phyloP scores from a whole-genome alignment of 2,329 filamentous ascomycete genomes.

The Pyricularia sp. region DNA sequence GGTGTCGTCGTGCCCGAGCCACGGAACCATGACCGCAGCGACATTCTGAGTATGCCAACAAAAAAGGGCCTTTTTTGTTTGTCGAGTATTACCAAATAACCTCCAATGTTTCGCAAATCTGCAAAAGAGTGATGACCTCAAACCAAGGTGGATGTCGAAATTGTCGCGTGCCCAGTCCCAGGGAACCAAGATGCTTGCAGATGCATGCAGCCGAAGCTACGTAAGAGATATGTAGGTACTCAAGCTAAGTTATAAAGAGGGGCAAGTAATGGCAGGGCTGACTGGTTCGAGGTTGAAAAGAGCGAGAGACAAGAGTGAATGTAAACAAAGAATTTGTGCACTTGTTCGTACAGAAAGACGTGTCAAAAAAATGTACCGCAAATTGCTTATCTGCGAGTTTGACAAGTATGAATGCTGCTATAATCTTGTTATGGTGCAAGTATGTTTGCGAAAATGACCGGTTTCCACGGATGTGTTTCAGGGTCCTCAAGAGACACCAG shows the following conservation, averaged over 20 bases:
- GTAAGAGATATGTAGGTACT: not conserved
- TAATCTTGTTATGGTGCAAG: not conserved
- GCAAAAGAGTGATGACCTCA: not conserved
- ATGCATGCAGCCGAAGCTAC: not conserved
- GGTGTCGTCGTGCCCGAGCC: slow-evolving; percentile 22
- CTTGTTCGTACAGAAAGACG: not conserved
- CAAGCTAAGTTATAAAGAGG: not conserved
- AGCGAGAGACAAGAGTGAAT: not conserved
- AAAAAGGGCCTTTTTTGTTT: not conserved
- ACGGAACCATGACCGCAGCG: slow-evolving; percentile 41
- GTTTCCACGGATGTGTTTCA: not conserved
- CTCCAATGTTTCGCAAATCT: not conserved
- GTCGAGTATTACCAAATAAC: not conserved
- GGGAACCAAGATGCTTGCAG: not conserved
- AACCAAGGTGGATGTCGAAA: not conserved
- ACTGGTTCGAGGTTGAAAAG: not conserved
- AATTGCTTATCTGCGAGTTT: not conserved
- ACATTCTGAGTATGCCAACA: slow-evolving; percentile 14
- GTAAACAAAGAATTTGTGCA: not conserved
- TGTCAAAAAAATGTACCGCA: not conserved
- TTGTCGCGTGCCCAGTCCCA: not conserved
- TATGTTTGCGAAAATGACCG: not conserved
- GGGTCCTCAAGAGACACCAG: not conserved
- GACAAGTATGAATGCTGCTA: not conserved
- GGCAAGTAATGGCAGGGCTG: not conserved